Percentiles rank a stretch among this genome's conserved stretches.
Conservation (phyloP, 192 early-diverging fungal species). For the Coemansia nantahalensis region DNA sequence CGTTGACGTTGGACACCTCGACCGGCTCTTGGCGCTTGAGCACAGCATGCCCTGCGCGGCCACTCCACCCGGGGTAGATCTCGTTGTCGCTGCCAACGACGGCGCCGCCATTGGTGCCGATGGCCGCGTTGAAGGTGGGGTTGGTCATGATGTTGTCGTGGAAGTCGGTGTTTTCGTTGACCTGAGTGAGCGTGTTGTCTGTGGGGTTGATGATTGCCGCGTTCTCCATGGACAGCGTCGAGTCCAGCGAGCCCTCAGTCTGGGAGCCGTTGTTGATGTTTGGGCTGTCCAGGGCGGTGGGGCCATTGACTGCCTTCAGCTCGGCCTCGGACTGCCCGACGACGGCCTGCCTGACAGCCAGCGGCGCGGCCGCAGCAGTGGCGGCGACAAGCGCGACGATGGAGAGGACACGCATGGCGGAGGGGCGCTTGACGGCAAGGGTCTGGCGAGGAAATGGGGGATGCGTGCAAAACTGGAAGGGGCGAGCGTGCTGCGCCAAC, state of each 20-base stretch:
- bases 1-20: constrained; percentile 39
- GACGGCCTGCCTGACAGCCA: constrained; percentile 26
- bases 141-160: constrained; percentile 47
- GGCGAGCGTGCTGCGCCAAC: too few species aligned
- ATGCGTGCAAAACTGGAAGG: too few species aligned
- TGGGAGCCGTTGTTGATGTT: constrained; percentile 38
- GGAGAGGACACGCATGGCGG: constrained; percentile 20
- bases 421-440: neutral
- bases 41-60: constrained; percentile 4
- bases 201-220: constrained; percentile 29
- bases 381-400: constrained; percentile 24
- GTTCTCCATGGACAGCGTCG: constrained; percentile 31
- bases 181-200: constrained; percentile 23
- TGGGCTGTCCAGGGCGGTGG: constrained; percentile 35
- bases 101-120: constrained; percentile 21
- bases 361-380: constrained; percentile 30
- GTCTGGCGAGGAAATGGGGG: neutral
- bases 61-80: constrained; percentile 7
- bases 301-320: constrained; percentile 33
- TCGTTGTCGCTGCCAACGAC: constrained; percentile 49
- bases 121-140: constrained; percentile 35
- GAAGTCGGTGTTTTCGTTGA: constrained; percentile 37
- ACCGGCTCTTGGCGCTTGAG: constrained; percentile 31
- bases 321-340: constrained; percentile 31
- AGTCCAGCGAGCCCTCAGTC: constrained; percentile 28